A percentile compares a stretch with the other conserved stretches of the same genome.
Conservation (phyloP, 2,329 filamentous ascomycete genomes). For the Sporothrix luriei region DNA sequence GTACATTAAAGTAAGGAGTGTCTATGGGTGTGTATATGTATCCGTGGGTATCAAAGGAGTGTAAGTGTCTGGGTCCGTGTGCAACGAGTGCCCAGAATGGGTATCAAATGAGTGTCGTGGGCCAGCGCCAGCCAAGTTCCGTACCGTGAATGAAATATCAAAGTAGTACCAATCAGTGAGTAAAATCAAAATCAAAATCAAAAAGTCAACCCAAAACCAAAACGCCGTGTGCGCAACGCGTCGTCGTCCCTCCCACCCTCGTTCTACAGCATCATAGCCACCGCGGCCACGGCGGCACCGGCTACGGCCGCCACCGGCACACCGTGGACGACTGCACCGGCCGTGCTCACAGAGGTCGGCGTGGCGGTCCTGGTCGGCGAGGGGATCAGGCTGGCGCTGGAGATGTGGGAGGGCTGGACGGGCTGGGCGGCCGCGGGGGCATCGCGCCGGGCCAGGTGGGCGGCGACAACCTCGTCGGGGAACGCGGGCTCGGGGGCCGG, state of each 20-base stretch:
- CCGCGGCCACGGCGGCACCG: constrained; percentile 25
- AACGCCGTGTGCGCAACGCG: not conserved
- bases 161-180: no score
- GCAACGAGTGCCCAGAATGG: not conserved
- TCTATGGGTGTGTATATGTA: constrained; percentile 14
- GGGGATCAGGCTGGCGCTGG: not conserved
- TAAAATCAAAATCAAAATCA: not conserved
- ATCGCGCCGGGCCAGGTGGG: constrained; percentile 8
- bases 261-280: constrained; percentile 26
- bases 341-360: constrained; percentile 29
- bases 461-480: constrained; percentile 6
- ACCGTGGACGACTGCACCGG: constrained; percentile 27
- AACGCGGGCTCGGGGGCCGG: not conserved
- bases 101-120: constrained; percentile 24
- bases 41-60: constrained; percentile 17
- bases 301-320: not conserved
- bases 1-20: not conserved
- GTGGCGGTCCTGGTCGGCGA: constrained; percentile 9
- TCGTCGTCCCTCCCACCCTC: not conserved
- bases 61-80: not conserved
- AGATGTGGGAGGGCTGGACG: constrained; percentile 20
- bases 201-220: not conserved
- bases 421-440: constrained; percentile 12
- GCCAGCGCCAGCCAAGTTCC: not conserved
- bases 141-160: not conserved